Percentiles rank a stretch among this genome's conserved stretches.
phyloP scores from a whole-genome alignment of 305 asterid genomes.

The Solanum hybrid region DNA sequence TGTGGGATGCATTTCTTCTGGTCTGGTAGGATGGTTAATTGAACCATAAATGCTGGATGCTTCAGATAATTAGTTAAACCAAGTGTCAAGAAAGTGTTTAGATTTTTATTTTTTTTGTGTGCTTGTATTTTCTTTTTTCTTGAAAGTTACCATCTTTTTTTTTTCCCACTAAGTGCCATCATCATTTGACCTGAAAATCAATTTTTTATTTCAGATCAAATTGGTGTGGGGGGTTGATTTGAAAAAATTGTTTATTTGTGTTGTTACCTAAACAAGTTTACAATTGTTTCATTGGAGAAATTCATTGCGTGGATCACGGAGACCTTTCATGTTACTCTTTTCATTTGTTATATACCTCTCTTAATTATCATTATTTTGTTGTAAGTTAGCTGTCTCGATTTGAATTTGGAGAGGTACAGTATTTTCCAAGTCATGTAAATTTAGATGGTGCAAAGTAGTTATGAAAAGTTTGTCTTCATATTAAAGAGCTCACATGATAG shows the following conservation, averaged over 20 bases:
- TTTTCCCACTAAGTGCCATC: neutral
- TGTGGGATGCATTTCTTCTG: conserved; percentile 50
- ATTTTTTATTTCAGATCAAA: conserved; percentile 21
- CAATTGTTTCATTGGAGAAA: conserved; percentile 3
- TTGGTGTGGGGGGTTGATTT: conserved; percentile 8
- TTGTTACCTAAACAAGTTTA: neutral
- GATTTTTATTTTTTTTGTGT: conserved; percentile 9
- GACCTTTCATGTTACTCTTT: neutral
- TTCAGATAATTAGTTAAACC: conserved; percentile 7
- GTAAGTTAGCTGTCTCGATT: neutral
- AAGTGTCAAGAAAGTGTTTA: conserved; percentile 31
- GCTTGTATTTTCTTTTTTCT: conserved; percentile 5
- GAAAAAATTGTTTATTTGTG: conserved; percentile 1
- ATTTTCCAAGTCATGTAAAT: too few species aligned
- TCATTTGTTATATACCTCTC: neutral
- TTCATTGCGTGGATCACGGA: conserved; percentile 11
- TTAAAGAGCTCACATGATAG: neutral
- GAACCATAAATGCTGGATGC: neutral
- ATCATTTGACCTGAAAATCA: conserved; percentile 19
- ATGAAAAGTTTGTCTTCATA: neutral
- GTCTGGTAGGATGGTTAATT: conserved; percentile 27
- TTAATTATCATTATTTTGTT: neutral
- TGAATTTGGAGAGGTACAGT: too few species aligned
- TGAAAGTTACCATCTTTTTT: neutral
- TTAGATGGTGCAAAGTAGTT: neutral